phyloP scores from a whole-genome alignment of 306 rosid species.

The Luffa aegyptiaca region DNA sequence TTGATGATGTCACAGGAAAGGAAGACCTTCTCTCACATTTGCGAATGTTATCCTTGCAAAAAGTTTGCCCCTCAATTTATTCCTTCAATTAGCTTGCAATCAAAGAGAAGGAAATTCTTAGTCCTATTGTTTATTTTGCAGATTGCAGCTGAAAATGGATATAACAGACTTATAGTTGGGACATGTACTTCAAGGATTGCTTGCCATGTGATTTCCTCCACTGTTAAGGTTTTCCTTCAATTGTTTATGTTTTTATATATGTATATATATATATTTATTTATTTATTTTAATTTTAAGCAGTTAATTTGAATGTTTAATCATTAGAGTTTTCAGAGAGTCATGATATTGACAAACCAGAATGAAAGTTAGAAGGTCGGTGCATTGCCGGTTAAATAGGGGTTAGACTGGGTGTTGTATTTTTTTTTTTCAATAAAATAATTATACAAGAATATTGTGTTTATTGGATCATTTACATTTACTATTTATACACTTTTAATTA shows the following conservation, averaged over 20 bases:
- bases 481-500: background rate
- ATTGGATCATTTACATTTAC: background rate
- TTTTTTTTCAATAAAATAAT: no score
- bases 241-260: background rate
- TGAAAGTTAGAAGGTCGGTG: background rate
- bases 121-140: conserved; percentile 14
- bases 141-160: conserved; percentile 66
- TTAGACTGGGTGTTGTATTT: background rate
- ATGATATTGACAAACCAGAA: background rate
- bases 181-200: conserved; percentile 85
- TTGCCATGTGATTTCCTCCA: conserved; percentile 67
- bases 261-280: background rate
- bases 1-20: conserved; percentile 69
- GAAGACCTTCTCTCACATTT: conserved; percentile 65
- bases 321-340: background rate
- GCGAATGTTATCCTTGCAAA: conserved; percentile 71
- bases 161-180: conserved; percentile 69
- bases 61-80: conserved; percentile 36
- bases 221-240: conserved; percentile 58
- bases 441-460: background rate
- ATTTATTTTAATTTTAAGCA: background rate
- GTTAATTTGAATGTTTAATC: background rate
- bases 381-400: background rate
- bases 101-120: background rate
- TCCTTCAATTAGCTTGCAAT: conserved; percentile 3